Conservation (phyloP, 495 filamentous ascomycete genomes). For the Penicillium mononematosum region DNA sequence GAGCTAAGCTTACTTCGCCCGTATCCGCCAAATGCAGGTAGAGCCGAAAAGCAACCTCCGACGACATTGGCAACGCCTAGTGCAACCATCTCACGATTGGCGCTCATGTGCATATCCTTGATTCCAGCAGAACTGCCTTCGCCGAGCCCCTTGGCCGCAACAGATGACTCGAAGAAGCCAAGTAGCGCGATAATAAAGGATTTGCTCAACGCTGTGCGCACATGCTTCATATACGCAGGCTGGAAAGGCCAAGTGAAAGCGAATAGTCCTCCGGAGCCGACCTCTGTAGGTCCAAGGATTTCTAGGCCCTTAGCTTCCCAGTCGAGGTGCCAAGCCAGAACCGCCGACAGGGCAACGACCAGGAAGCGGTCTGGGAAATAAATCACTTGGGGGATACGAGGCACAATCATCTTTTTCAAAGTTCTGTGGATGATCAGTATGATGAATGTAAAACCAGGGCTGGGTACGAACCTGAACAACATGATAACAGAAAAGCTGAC, state of each 20-base stretch:
- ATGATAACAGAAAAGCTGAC: conserved; percentile 87
- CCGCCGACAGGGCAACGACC: conserved; percentile 81
- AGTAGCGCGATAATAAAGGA: conserved; percentile 92
- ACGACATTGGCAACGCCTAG: conserved; percentile 86
- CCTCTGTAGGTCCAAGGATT: conserved; percentile 77
- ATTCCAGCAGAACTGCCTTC: conserved; percentile 59
- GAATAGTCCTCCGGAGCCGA: conserved; percentile 60
- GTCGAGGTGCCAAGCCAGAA: conserved; percentile 72
- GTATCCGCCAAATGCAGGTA: conserved; percentile 96
- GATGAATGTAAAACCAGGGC: background rate
- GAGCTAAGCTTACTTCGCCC: conserved; percentile 94
- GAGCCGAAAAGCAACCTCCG: conserved; percentile 84
- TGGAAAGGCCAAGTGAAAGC: conserved; percentile 84
- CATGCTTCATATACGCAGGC: conserved; percentile 68
- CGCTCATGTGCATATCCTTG: conserved; percentile 74
- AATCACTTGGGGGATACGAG: conserved; percentile 74
- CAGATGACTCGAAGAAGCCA: conserved; percentile 97
- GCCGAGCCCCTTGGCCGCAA: conserved; percentile 90
- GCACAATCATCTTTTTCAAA: conserved; percentile 78
- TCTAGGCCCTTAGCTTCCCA: conserved; percentile 83
- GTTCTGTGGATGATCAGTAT: conserved; percentile 48
- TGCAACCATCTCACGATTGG: conserved; percentile 92
- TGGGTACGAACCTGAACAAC: conserved; percentile 62
- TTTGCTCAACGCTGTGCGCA: conserved; percentile 85
- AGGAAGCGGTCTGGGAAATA: conserved; percentile 92